Conservation (phyloP, 2,329 filamentous ascomycete genomes). For the Xylariaceae sp. region DNA sequence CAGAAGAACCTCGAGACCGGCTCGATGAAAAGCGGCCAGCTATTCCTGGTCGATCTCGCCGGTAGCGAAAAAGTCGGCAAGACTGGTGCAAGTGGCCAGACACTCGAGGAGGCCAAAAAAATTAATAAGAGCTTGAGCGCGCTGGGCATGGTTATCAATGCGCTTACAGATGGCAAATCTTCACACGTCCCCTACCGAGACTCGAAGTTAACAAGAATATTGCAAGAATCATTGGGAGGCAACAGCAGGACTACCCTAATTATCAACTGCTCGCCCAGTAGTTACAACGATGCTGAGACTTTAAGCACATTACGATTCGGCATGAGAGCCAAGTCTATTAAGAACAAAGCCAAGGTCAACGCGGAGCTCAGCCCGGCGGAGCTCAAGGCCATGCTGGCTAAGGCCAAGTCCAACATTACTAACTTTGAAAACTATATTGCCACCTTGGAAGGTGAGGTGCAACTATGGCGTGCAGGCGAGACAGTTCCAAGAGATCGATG, state of each 20-base stretch:
- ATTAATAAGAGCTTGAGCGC: constrained; percentile 99
- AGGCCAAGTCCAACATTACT: constrained; percentile 86
- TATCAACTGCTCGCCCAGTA: constrained; percentile 98
- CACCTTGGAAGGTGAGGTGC: constrained; percentile 82
- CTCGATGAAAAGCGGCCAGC: constrained; percentile 92
- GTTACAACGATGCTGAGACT: constrained; percentile 96
- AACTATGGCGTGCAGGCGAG: constrained; percentile 87
- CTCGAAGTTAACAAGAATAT: constrained; percentile 94
- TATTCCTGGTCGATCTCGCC: constrained; percentile 97
- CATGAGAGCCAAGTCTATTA: constrained; percentile 96
- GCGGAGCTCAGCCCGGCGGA: constrained; percentile 95
- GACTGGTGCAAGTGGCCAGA: constrained; percentile 96
- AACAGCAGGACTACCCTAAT: constrained; percentile 98
- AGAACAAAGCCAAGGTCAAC: constrained; percentile 99
- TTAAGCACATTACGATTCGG: constrained; percentile 91
- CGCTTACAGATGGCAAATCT: constrained; percentile 95
- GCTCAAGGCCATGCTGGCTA: constrained; percentile 90
- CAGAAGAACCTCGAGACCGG: constrained; percentile 98
- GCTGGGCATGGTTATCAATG: constrained; percentile 98
- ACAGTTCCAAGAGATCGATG: constrained; percentile 87
- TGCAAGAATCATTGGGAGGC: constrained; percentile 96
- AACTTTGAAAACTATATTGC: constrained; percentile 88
- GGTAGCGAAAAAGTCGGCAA: constrained; percentile 99
- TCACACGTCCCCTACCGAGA: constrained; percentile 96
- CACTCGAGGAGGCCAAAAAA: constrained; percentile 97